phyloP scores from a whole-genome alignment of 192 early-diverging fungal genomes.

The Polychytrium aggregatum region DNA sequence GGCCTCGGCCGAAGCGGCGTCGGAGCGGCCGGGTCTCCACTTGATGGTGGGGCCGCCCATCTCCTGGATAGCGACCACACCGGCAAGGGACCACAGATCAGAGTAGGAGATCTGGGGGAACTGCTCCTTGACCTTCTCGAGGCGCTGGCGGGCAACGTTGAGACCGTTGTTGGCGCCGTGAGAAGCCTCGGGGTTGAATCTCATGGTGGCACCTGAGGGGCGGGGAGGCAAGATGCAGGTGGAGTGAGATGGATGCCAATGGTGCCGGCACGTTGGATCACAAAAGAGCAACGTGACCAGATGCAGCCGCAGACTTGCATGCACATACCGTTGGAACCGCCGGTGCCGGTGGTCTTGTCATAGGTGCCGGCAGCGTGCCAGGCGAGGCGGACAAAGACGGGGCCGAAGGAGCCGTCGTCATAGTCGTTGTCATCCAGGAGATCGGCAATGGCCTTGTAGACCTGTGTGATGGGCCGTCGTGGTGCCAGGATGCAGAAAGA shows the following conservation, averaged over 20 bases:
- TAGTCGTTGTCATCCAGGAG: slow-evolving; percentile 28
- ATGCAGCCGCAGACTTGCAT: no score
- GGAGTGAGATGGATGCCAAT: not conserved
- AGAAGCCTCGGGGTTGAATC: slow-evolving; percentile 39
- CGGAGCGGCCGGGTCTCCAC: slow-evolving; percentile 51
- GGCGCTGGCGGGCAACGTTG: slow-evolving; percentile 21
- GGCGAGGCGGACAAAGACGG: slow-evolving; percentile 47
- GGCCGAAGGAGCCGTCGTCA: slow-evolving; percentile 55
- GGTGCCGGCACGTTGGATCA: not conserved
- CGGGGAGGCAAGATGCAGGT: no score
- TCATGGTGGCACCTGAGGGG: slow-evolving; percentile 70
- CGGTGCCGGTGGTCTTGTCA: slow-evolving; percentile 37
- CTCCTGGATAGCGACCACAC: slow-evolving; percentile 51
- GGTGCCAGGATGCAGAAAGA: no score
- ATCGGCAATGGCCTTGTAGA: slow-evolving; percentile 25
- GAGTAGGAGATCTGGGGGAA: slow-evolving; percentile 54
- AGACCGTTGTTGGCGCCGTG: slow-evolving; percentile 63
- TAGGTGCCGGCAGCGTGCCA: slow-evolving; percentile 66
- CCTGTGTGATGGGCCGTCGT: no score
- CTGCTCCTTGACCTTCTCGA: slow-evolving; percentile 57
- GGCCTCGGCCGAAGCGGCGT: slow-evolving; percentile 27
- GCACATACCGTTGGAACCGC: slow-evolving; percentile 54
- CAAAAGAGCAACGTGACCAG: no score
- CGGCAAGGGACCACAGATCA: slow-evolving; percentile 68
- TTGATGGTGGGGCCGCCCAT: slow-evolving; percentile 58